Conservation (phyloP, 2,329 filamentous ascomycete genomes). For the Coniella vitis region DNA sequence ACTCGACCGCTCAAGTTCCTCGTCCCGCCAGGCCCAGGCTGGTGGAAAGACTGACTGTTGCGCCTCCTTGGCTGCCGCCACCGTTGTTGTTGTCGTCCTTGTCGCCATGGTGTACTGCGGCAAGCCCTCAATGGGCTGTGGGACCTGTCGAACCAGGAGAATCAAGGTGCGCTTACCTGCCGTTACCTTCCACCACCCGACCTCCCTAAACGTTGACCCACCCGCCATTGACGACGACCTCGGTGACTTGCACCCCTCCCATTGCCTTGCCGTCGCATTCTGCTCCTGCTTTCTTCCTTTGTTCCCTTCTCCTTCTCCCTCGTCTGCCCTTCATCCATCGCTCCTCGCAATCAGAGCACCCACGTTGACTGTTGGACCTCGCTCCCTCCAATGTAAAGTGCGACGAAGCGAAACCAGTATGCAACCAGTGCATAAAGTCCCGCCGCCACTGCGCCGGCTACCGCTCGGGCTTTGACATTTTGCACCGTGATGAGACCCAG, state of each 20-base stretch:
- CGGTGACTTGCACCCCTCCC: too few species aligned
- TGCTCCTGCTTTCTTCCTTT: too few species aligned
- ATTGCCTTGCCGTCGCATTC: too few species aligned
- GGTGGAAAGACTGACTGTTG: too few species aligned
- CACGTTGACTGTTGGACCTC: background rate
- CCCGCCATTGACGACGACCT: too few species aligned
- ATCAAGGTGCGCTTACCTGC: constrained; percentile 54
- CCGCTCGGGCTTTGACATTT: constrained; percentile 63
- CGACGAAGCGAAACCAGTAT: constrained; percentile 60
- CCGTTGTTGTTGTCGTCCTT: constrained; percentile 4
- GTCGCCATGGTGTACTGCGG: constrained; percentile 56
- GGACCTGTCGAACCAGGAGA: constrained; percentile 65
- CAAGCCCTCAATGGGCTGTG: constrained; percentile 61
- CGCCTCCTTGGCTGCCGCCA: too few species aligned
- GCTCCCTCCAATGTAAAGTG: constrained; percentile 39
- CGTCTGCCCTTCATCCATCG: background rate
- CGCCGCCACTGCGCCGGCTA: constrained; percentile 59
- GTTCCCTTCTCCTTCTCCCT: background rate
- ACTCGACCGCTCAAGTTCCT: too few species aligned
- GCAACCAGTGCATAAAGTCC: constrained; percentile 58
- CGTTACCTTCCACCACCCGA: too few species aligned
- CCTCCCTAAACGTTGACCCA: too few species aligned
- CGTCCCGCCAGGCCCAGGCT: too few species aligned
- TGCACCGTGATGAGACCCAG: constrained; percentile 66
- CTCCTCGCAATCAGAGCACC: background rate